Evolutionary conservation across 2,329 filamentous ascomycete species (phyloP).

Genomic region (Tolypocladium tundrense): DNA sequence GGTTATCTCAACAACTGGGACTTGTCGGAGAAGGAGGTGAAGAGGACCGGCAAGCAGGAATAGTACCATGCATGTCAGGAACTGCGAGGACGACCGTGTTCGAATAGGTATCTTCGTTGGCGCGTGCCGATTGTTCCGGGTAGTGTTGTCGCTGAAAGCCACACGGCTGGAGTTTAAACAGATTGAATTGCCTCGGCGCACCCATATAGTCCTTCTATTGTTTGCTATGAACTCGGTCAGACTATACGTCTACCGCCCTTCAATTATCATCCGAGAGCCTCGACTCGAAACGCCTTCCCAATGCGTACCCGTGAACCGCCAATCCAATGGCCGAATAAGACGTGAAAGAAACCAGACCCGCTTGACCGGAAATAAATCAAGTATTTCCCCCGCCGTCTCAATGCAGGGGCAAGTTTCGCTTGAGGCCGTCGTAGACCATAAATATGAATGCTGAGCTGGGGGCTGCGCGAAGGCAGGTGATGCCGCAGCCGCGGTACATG

Average conservation of each 20-base stretch:
- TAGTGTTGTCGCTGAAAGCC: background rate
- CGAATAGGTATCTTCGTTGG: no score
- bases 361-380: background rate
- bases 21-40: conserved; percentile 26
- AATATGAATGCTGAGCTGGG: conserved; percentile 99
- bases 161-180: background rate
- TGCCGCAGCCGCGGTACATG: conserved; percentile 88
- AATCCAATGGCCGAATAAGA: conserved; percentile 8
- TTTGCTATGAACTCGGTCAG: background rate
- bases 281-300: background rate
- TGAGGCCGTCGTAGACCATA: conserved; percentile 83
- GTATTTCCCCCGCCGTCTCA: conserved; percentile 5
- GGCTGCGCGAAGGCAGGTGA: conserved; percentile 78
- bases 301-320: background rate
- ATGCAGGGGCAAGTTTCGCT: conserved; percentile 50
- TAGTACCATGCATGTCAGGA: conserved; percentile 1
- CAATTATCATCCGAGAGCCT: background rate
- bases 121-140: no score
- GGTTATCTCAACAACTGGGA: conserved; percentile 62
- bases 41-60: conserved; percentile 11
- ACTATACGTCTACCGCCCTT: background rate
- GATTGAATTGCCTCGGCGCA: background rate
- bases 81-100: background rate
- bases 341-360: conserved; percentile 1
- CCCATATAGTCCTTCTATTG: background rate